Evolutionary conservation across 768 basidiomycete genomes (phyloP).

Genomic region (Xerocomellus chrysenteron): DNA sequence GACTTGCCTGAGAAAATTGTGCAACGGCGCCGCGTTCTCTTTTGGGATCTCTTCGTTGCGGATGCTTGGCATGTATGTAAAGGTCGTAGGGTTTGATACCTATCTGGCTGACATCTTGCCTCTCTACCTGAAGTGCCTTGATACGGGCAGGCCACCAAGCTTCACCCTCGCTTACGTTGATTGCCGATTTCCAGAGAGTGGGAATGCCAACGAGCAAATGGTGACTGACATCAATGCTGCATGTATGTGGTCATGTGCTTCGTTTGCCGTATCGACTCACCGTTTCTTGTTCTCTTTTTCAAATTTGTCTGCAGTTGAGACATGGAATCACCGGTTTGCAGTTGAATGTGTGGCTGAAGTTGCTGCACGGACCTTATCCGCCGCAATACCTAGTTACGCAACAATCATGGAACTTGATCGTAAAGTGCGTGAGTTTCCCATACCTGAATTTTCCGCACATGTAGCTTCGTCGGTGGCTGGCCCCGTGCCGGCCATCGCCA

Average conservation of each 20-base stretch:
- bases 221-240: constrained; percentile 25
- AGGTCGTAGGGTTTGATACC: neutral
- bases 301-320: constrained; percentile 41
- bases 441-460: constrained; percentile 47
- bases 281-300: neutral
- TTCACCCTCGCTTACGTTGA: constrained; percentile 67
- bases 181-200: constrained; percentile 53
- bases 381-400: constrained; percentile 61
- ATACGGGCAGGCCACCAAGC: constrained; percentile 68
- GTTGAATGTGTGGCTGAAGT: constrained; percentile 66
- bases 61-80: constrained; percentile 63
- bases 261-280: neutral
- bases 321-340: constrained; percentile 66
- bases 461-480: constrained; percentile 35
- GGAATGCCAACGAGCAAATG: constrained; percentile 1
- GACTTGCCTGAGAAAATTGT: constrained; percentile 60
- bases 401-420: constrained; percentile 68
- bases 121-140: constrained; percentile 49
- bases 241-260: constrained; percentile 25
- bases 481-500: constrained; percentile 12
- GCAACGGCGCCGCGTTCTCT: constrained; percentile 62
- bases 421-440: constrained; percentile 63
- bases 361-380: constrained; percentile 56
- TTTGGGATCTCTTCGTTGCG: constrained; percentile 77
- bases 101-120: constrained; percentile 8